phyloP scores from a whole-genome alignment of 2,329 filamentous ascomycete genomes.

The Leptographium radiaticola region DNA sequence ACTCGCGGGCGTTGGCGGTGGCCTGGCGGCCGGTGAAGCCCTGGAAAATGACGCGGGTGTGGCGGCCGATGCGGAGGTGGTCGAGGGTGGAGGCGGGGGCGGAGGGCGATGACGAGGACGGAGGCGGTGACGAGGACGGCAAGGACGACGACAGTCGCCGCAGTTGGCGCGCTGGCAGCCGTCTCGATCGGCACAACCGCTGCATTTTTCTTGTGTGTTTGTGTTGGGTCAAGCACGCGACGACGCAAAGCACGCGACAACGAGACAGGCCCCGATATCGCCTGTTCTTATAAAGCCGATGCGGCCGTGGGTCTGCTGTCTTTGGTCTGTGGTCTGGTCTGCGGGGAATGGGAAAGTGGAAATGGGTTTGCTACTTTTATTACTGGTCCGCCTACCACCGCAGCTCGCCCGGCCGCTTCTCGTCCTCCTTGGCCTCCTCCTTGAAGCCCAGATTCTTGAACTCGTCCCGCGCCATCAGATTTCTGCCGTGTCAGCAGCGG shows the following conservation, averaged over 20 bases:
- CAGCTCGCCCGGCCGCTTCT: slow-evolving; percentile 19
- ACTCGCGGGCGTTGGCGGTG: slow-evolving; percentile 64
- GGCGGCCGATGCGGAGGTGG: slow-evolving; percentile 24
- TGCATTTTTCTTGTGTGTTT: no score
- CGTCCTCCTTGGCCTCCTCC: slow-evolving; percentile 20
- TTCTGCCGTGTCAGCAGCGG: slow-evolving; percentile 34
- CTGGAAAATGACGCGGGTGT: slow-evolving; percentile 29
- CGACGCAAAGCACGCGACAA: background rate
- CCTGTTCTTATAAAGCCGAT: background rate
- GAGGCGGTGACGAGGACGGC: no score
- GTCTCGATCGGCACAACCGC: no score
- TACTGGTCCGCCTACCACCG: slow-evolving; percentile 16
- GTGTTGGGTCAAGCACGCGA: no score
- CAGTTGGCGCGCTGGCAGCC: no score
- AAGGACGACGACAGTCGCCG: no score
- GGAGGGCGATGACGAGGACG: background rate
- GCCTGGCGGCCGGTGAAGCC: slow-evolving; percentile 38
- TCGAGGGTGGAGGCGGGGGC: slow-evolving; percentile 21
- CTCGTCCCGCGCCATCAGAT: slow-evolving; percentile 91
- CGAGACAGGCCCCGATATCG: background rate
- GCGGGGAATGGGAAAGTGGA: no score
- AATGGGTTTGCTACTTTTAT: no score
- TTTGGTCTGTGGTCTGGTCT: no score
- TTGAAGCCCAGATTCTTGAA: slow-evolving; percentile 86
- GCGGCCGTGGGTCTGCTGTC: background rate